Conservation (phyloP, 768 basidiomycete genomes). For the Suillus subalutaceus region DNA sequence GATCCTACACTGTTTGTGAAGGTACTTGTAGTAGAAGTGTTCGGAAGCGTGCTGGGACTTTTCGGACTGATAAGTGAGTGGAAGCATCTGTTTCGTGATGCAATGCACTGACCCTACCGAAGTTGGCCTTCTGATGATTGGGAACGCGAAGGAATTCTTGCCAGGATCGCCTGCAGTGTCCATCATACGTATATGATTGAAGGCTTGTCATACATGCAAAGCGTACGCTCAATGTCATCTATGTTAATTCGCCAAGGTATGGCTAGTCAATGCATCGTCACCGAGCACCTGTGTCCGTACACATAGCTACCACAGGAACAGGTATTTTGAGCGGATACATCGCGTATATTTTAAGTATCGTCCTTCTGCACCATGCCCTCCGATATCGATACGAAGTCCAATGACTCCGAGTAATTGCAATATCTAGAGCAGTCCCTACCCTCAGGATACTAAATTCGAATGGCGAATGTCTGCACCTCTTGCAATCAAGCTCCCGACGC, state of each 20-base stretch:
- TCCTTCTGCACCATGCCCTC: not conserved
- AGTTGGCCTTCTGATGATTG: slow-evolving; percentile 85
- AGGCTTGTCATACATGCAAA: not conserved
- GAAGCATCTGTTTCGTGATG: not conserved
- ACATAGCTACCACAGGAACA: not conserved
- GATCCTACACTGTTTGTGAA: slow-evolving; percentile 96
- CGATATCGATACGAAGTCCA: not conserved
- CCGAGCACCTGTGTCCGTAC: not conserved
- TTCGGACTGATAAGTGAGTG: slow-evolving; percentile 90
- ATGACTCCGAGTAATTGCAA: not conserved
- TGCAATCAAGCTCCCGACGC: not conserved
- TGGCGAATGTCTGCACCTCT: not conserved
- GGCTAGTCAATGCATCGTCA: not conserved
- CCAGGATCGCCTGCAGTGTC: slow-evolving; percentile 33
- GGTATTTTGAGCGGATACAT: not conserved
- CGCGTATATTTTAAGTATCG: not conserved
- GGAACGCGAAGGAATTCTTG: slow-evolving; percentile 62
- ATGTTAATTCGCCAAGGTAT: not conserved
- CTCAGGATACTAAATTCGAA: not conserved
- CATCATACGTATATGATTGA: not conserved
- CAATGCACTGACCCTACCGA: slow-evolving; percentile 12
- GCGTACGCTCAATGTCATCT: not conserved
- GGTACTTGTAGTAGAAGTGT: slow-evolving; percentile 95
- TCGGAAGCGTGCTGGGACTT: slow-evolving; percentile 87
- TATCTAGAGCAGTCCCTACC: not conserved